Percentiles rank a stretch among this genome's conserved stretches.
These are phyloP conservation scores for Coriolopsis trogii DNA, from an alignment of 1,284 basidiomycete species.

Conservation along the genomic window DNA sequence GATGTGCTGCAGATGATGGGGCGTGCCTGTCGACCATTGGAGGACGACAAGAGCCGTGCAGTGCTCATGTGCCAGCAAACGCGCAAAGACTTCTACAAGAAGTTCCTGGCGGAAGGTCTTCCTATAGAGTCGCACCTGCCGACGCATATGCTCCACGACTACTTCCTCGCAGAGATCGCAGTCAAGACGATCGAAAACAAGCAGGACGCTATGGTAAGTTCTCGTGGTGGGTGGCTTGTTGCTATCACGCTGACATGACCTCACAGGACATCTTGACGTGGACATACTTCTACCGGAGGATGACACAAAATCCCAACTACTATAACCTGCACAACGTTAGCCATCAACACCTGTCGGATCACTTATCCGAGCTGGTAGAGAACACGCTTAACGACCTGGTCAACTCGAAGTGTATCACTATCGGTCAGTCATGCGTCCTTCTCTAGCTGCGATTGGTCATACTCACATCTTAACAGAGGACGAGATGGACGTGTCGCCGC, in stretches of 20 bases:
- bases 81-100: conserved; percentile 97
- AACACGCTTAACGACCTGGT: conserved; percentile 90
- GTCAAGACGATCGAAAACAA: conserved; percentile 99
- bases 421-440: conserved; percentile 53
- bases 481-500: conserved; percentile 90
- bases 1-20: conserved; percentile 99
- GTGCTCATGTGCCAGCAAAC: conserved; percentile 98
- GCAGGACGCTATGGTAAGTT: conserved; percentile 88
- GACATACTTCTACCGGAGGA: conserved; percentile 95
- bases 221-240: conserved; percentile 4
- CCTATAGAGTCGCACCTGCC: conserved; percentile 95
- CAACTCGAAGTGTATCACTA: conserved; percentile 92
- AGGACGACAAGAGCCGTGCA: conserved; percentile 88
- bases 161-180: conserved; percentile 98
- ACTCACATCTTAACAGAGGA: too few relatives aligned
- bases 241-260: not conserved
- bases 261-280: conserved; percentile 87
- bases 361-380: conserved; percentile 96
- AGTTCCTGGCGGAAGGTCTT: conserved; percentile 96
- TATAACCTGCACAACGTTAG: conserved; percentile 94
- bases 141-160: conserved; percentile 89
- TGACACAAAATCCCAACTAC: conserved; percentile 96
- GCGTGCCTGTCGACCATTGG: conserved; percentile 85
- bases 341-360: conserved; percentile 91
- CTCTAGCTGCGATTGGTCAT: too few relatives aligned